These are phyloP conservation scores for Quaeritorhiza haematococci DNA, from an alignment of 371 early-diverging fungal genomes.

Conservation along the genomic window DNA sequence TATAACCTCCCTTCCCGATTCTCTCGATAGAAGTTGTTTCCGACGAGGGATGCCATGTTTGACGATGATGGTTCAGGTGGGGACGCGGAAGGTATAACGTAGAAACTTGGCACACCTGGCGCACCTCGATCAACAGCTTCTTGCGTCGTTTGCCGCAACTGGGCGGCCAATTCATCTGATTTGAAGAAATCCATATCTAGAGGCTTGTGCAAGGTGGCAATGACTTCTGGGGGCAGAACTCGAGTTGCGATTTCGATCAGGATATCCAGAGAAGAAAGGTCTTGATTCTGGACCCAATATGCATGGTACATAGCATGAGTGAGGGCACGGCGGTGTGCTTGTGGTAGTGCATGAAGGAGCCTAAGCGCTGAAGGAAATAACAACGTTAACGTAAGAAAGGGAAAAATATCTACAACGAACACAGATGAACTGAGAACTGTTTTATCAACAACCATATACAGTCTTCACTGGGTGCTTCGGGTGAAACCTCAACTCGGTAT, in stretches of 20 bases:
- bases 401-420: too few species aligned
- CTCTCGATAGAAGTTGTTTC: neutral
- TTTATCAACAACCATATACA: too few species aligned
- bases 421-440: too few species aligned
- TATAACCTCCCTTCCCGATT: neutral
- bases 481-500: slow-evolving; percentile 12
- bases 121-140: slow-evolving; percentile 17
- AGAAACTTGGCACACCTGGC: slow-evolving; percentile 25
- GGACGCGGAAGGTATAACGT: neutral
- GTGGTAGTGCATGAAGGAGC: slow-evolving; percentile 10
- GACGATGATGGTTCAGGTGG: neutral
- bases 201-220: neutral
- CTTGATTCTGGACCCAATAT: slow-evolving; percentile 25
- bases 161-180: neutral
- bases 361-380: slow-evolving; percentile 10
- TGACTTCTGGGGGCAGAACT: neutral
- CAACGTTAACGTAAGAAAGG: too few species aligned
- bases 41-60: neutral
- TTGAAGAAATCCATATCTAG: neutral
- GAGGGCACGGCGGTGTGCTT: slow-evolving; percentile 1
- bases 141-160: slow-evolving; percentile 5
- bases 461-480: slow-evolving; percentile 23
- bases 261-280: slow-evolving; percentile 11
- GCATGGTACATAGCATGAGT: slow-evolving; percentile 19
- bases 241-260: slow-evolving; percentile 8